A percentile compares a stretch with the other conserved stretches of the same genome.
These are phyloP conservation scores for Nymphaea thermarum DNA, from an alignment of 164 flowering plant genomes.

Conservation along the genomic window DNA sequence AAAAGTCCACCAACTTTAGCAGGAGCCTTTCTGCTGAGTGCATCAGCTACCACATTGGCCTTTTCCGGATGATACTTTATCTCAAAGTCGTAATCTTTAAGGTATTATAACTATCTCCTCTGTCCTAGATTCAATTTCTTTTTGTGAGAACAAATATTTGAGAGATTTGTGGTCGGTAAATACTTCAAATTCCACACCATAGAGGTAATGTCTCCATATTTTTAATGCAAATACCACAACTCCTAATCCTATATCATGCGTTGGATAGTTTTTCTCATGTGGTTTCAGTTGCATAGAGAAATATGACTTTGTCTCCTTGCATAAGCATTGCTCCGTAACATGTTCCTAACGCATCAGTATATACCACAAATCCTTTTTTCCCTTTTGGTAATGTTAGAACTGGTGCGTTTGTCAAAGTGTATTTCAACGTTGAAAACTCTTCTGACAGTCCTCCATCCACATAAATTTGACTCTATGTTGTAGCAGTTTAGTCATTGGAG, in stretches of 20 bases:
- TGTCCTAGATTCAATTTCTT: background rate
- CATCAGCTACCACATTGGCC: conserved; percentile 13
- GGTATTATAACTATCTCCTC: conserved; percentile 3
- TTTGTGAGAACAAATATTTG: background rate
- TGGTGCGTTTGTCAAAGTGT: too few relatives aligned
- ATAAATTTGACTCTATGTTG: too few relatives aligned
- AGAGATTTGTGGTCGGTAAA: conserved; percentile 4
- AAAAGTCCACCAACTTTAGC: background rate
- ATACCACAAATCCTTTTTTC: too few relatives aligned
- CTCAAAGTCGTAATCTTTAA: background rate
- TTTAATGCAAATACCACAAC: background rate
- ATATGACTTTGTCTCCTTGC: too few relatives aligned
- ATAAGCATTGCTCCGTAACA: too few relatives aligned
- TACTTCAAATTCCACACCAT: conserved; percentile 1
- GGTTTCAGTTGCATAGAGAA: too few relatives aligned
- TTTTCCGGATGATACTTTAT: background rate
- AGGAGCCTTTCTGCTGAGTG: conserved; percentile 6
- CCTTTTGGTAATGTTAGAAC: too few relatives aligned
- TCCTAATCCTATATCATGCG: conserved; percentile 5
- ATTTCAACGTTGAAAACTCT: too few relatives aligned
- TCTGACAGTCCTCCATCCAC: too few relatives aligned
- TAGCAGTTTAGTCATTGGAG: too few relatives aligned
- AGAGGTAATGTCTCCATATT: background rate
- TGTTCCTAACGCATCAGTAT: too few relatives aligned
- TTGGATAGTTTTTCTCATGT: background rate